These are phyloP conservation scores for Amesomyces nigricolor DNA, from an alignment of 2,329 filamentous ascomycete genomes.

Conservation along the genomic window DNA sequence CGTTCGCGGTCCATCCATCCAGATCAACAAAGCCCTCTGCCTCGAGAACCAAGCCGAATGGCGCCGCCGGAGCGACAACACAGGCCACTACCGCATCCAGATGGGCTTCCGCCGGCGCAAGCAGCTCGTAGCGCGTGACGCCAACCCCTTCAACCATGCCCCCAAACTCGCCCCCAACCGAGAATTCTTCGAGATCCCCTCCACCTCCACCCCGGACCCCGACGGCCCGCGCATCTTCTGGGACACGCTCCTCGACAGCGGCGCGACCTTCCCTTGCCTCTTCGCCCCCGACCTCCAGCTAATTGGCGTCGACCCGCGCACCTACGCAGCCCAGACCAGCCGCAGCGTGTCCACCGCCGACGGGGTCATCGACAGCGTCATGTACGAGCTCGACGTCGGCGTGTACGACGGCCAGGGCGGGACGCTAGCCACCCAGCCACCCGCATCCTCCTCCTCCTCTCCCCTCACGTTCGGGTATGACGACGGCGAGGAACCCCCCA, in stretches of 20 bases:
- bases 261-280: conserved; percentile 39
- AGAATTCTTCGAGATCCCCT: not conserved
- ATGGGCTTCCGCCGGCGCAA: conserved; percentile 30
- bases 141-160: not conserved
- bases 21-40: conserved; percentile 32
- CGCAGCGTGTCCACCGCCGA: conserved; percentile 21
- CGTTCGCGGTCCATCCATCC: conserved; percentile 9
- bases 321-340: conserved; percentile 35
- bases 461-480: not conserved
- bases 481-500: conserved; percentile 11
- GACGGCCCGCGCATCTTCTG: conserved; percentile 30
- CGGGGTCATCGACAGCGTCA: conserved; percentile 19
- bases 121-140: conserved; percentile 9
- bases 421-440: not conserved
- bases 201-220: conserved; percentile 8
- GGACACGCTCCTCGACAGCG: conserved; percentile 38
- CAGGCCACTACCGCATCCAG: conserved; percentile 29
- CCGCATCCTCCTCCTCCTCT: not conserved
- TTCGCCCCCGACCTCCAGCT: conserved; percentile 31
- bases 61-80: conserved; percentile 27
- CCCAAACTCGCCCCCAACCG: not conserved
- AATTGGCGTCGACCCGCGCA: conserved; percentile 31
- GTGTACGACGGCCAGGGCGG: not conserved
- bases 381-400: conserved; percentile 21
- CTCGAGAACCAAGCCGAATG: conserved; percentile 20